These are phyloP conservation scores for Cladochytrium replicatum DNA, from an alignment of 192 early-diverging fungal species.

Conservation along the genomic window DNA sequence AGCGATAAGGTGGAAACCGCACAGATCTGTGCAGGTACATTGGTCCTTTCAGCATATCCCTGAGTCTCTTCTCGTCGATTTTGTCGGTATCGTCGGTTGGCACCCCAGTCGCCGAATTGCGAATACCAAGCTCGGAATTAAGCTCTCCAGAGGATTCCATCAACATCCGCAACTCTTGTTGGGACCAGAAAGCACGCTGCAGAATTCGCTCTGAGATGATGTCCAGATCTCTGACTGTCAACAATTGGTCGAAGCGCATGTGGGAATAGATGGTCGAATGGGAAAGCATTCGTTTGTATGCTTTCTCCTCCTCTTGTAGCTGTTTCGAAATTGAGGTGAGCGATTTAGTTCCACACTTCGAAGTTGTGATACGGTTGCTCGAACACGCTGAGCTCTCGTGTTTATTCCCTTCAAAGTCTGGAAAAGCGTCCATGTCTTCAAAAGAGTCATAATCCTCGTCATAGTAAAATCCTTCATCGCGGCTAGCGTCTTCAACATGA, in stretches of 20 bases:
- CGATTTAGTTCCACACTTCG: neutral
- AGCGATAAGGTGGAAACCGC: slow-evolving; percentile 30
- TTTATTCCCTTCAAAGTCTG: too few relatives aligned
- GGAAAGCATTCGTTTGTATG: slow-evolving; percentile 9
- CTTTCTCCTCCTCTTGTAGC: too few relatives aligned
- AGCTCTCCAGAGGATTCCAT: neutral
- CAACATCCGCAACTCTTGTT: slow-evolving; percentile 13
- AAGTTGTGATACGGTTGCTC: neutral
- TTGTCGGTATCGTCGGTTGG: slow-evolving; percentile 25
- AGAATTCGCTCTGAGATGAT: neutral
- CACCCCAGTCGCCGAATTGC: slow-evolving; percentile 1
- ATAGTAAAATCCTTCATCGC: too few relatives aligned
- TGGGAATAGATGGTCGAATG: slow-evolving; percentile 15
- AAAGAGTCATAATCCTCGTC: too few relatives aligned
- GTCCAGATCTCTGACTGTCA: slow-evolving; percentile 6
- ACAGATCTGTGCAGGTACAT: slow-evolving; percentile 17
- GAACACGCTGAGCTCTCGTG: too few relatives aligned
- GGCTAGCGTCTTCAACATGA: too few relatives aligned
- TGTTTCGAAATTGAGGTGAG: too few relatives aligned
- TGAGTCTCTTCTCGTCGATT: slow-evolving; percentile 22
- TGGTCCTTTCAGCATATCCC: slow-evolving; percentile 1
- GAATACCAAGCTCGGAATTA: slow-evolving; percentile 7
- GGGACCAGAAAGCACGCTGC: slow-evolving; percentile 9
- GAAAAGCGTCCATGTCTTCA: too few relatives aligned
- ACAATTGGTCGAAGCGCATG: slow-evolving; percentile 6